Evolutionary conservation across 352 stramenopile genomes (phyloP).

Genomic region (Globisporangium iwayamae): DNA sequence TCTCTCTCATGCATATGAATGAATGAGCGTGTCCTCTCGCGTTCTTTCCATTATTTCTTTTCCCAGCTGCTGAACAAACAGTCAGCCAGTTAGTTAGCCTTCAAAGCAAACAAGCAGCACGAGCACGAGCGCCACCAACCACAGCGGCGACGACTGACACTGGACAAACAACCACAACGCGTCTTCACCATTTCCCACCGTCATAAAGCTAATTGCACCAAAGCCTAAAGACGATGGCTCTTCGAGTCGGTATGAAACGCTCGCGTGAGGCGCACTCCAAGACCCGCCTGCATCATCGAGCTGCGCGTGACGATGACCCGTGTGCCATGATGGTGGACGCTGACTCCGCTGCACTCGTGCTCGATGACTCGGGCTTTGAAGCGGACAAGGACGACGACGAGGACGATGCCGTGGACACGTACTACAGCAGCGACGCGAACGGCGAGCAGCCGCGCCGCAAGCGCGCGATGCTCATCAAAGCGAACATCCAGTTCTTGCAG

Average conservation of each 20-base stretch:
- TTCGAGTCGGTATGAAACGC: slow-evolving; percentile 21
- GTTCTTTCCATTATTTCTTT: slow-evolving; percentile 10
- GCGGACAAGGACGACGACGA: slow-evolving; percentile 20
- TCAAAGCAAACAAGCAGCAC: not conserved
- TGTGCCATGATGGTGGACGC: slow-evolving; percentile 19
- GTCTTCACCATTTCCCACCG: not conserved
- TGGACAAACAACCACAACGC: not conserved
- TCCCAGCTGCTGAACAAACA: not conserved
- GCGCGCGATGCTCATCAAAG: slow-evolving; percentile 45
- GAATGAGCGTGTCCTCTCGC: not conserved
- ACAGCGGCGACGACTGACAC: not conserved
- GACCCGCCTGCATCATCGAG: slow-evolving; percentile 1
- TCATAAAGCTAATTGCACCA: not conserved
- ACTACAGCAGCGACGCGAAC: slow-evolving; percentile 15
- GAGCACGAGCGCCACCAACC: not conserved
- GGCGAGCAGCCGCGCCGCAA: slow-evolving; percentile 36
- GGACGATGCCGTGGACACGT: slow-evolving; percentile 9
- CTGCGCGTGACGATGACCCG: not conserved
- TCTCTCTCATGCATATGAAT: no score
- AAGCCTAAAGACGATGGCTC: slow-evolving; percentile 1
- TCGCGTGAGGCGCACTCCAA: slow-evolving; percentile 10
- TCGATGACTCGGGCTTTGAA: slow-evolving; percentile 13
- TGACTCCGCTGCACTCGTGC: not conserved
- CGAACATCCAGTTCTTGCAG: slow-evolving; percentile 62
- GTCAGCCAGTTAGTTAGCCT: not conserved